phyloP scores from a whole-genome alignment of 2,329 filamentous ascomycete species.

The Fusarium sp. region DNA sequence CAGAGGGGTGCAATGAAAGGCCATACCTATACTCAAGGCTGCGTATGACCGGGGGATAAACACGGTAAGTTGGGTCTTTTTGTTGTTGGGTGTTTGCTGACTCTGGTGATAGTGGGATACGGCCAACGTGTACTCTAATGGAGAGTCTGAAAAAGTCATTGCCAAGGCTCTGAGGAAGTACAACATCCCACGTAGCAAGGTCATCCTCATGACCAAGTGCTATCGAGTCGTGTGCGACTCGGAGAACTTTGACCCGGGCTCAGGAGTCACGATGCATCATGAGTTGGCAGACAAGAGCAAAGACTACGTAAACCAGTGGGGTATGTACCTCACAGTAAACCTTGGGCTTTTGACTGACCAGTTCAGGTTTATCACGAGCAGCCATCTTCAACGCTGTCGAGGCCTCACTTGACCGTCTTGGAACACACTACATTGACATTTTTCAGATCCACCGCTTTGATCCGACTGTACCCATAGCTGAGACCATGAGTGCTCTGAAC shows the following conservation, averaged over 20 bases:
- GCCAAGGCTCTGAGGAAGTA: slow-evolving; percentile 69
- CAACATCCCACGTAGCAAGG: slow-evolving; percentile 63
- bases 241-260: slow-evolving; percentile 15
- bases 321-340: slow-evolving; percentile 36
- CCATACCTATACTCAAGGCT: slow-evolving; percentile 24
- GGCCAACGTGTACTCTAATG: slow-evolving; percentile 67
- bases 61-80: slow-evolving; percentile 11
- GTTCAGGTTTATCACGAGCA: slow-evolving; percentile 60
- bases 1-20: background rate
- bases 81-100: background rate
- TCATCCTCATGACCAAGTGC: slow-evolving; percentile 69
- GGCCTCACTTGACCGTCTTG: slow-evolving; percentile 63
- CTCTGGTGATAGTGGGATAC: slow-evolving; percentile 46
- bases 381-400: slow-evolving; percentile 72
- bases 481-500: slow-evolving; percentile 27
- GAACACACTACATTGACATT: slow-evolving; percentile 66
- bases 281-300: slow-evolving; percentile 23
- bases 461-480: slow-evolving; percentile 37
- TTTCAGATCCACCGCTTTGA: slow-evolving; percentile 66
- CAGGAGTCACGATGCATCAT: slow-evolving; percentile 15
- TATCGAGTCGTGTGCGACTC: slow-evolving; percentile 60
- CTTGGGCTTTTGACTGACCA: background rate
- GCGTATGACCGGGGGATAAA: slow-evolving; percentile 36
- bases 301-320: slow-evolving; percentile 48
- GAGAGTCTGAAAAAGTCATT: slow-evolving; percentile 62